Conservation (phyloP, 306 rosid genomes). For the Citrullus amarus region DNA sequence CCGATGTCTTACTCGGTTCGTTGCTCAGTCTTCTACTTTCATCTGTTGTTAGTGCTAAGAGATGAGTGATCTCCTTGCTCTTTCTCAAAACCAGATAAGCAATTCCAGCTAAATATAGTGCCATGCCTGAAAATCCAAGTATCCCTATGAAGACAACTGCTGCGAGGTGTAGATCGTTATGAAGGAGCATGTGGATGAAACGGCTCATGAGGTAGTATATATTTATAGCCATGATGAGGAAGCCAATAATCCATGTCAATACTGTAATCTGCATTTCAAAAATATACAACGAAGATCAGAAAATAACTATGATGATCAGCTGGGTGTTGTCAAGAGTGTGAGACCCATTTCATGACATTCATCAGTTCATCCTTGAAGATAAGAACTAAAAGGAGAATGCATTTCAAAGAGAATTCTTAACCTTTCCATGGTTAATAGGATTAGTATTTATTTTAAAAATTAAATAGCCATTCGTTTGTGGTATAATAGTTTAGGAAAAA, state of each 20-base stretch:
- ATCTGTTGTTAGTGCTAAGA: slow-evolving; percentile 52
- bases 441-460: neutral
- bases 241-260: slow-evolving; percentile 67
- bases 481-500: neutral
- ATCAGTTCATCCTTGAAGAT: neutral
- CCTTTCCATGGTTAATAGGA: neutral
- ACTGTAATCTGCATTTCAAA: slow-evolving; percentile 43
- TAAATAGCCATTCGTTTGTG: neutral
- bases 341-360: neutral
- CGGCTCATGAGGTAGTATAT: slow-evolving; percentile 54
- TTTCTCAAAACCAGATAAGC: slow-evolving; percentile 59
- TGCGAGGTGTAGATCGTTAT: slow-evolving; percentile 32
- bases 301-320: neutral
- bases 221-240: slow-evolving; percentile 64
- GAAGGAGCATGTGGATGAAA: slow-evolving; percentile 64
- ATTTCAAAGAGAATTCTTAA: neutral
- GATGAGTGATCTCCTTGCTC: slow-evolving; percentile 41
- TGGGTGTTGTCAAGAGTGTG: neutral
- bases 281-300: neutral
- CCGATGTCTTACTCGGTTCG: slow-evolving; percentile 31
- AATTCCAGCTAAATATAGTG: slow-evolving; percentile 67
- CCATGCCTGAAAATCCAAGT: slow-evolving; percentile 67
- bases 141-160: slow-evolving; percentile 58
- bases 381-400: neutral
- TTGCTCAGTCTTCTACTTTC: slow-evolving; percentile 40